These are phyloP conservation scores for Limonomyces culmigenus DNA, from an alignment of 1,284 basidiomycete genomes.

Conservation along the genomic window DNA sequence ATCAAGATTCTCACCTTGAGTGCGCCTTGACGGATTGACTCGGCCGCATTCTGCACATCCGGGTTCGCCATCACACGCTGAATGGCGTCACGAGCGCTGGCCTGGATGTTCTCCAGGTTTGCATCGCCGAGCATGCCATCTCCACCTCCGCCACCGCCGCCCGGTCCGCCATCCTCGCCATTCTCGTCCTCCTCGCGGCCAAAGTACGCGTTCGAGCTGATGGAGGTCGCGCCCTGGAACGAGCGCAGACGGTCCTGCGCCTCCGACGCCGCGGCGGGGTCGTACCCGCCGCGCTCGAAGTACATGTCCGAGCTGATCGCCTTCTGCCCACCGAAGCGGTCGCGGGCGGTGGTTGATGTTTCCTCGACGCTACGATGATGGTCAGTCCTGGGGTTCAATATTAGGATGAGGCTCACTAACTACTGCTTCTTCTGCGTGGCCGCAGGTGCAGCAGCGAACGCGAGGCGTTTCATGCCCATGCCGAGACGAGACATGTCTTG, in stretches of 20 bases:
- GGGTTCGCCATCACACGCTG: constrained; percentile 72
- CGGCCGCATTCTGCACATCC: constrained; percentile 79
- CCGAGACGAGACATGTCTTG: constrained; percentile 48
- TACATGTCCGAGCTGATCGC: constrained; percentile 97
- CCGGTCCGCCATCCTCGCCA: constrained; percentile 24
- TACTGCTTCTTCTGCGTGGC: constrained; percentile 24
- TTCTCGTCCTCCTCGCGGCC: constrained; percentile 83
- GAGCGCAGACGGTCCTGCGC: constrained; percentile 69
- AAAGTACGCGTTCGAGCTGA: constrained; percentile 92
- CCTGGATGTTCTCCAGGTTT: constrained; percentile 59
- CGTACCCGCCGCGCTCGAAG: constrained; percentile 84
- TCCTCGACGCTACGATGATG: constrained; percentile 28
- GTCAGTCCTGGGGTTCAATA: constrained; percentile 1
- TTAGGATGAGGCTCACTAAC: constrained; percentile 17
- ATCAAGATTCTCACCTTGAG: constrained; percentile 59
- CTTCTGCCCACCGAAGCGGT: constrained; percentile 87
- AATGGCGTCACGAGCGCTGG: constrained; percentile 68
- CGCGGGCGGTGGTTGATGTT: constrained; percentile 66
- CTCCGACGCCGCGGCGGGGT: constrained; percentile 55
- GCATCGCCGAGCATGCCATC: constrained; percentile 48
- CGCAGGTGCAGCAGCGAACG: constrained; percentile 71
- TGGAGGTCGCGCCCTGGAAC: constrained; percentile 88
- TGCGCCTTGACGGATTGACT: constrained; percentile 69
- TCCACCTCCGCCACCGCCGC: constrained; percentile 15
- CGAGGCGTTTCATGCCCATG: constrained; percentile 74